Evolutionary conservation across 2,329 filamentous ascomycete genomes (phyloP).

Genomic region (Colletotrichum sp.): DNA sequence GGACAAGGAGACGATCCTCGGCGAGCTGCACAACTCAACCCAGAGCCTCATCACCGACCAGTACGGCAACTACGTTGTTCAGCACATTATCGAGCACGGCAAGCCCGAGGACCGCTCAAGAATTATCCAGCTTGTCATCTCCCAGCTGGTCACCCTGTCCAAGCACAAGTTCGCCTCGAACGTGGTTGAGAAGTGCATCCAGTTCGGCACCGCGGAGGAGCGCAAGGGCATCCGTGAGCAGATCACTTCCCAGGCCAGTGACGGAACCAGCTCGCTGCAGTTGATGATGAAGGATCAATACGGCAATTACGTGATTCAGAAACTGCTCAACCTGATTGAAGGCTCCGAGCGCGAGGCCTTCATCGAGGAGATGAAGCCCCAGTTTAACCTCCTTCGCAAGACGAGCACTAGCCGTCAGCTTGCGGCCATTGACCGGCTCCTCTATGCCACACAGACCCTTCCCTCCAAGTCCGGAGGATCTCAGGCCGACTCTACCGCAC

Average conservation of each 20-base stretch:
- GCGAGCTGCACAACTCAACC: slow-evolving; percentile 78
- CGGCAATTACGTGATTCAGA: slow-evolving; percentile 97
- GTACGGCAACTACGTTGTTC: slow-evolving; percentile 95
- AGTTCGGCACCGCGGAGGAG: slow-evolving; percentile 72
- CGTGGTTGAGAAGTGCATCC: slow-evolving; percentile 92
- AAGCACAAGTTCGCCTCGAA: slow-evolving; percentile 98
- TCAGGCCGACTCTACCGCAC: slow-evolving; percentile 53
- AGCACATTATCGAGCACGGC: slow-evolving; percentile 86
- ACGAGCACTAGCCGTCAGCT: slow-evolving; percentile 71
- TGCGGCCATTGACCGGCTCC: slow-evolving; percentile 64
- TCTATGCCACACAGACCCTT: slow-evolving; percentile 30
- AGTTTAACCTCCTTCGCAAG: slow-evolving; percentile 67
- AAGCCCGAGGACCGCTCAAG: slow-evolving; percentile 72
- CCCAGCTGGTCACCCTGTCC: slow-evolving; percentile 75
- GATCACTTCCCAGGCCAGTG: slow-evolving; percentile 63
- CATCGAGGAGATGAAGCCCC: slow-evolving; percentile 66
- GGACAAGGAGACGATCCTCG: slow-evolving; percentile 75
- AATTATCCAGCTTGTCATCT: slow-evolving; percentile 77
- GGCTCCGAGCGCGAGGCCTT: slow-evolving; percentile 65
- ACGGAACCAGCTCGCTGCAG: slow-evolving; percentile 74
- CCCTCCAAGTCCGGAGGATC: slow-evolving; percentile 14
- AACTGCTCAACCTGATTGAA: slow-evolving; percentile 71
- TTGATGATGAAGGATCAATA: slow-evolving; percentile 87
- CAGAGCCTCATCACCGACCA: slow-evolving; percentile 80
- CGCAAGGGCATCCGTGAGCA: slow-evolving; percentile 70